These are phyloP conservation scores for Talinum fruticosum DNA, from an alignment of 148 eudicot species.

Conservation along the genomic window DNA sequence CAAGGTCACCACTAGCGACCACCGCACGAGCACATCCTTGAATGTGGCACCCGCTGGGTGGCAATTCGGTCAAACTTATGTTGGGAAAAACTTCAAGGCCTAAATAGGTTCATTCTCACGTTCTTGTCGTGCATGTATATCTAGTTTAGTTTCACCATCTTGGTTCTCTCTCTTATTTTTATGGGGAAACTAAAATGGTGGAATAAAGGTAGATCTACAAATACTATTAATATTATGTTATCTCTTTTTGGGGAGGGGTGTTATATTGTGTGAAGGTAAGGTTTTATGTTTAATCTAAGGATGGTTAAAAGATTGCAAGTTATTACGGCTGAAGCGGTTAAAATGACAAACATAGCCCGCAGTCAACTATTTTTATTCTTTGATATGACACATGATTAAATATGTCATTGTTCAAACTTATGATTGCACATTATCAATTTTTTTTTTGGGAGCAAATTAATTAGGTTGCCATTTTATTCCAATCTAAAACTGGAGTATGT, in stretches of 20 bases:
- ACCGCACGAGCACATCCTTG: conserved; percentile 57
- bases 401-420: too few relatives aligned
- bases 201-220: neutral
- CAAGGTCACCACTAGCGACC: conserved; percentile 55
- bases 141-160: conserved; percentile 1
- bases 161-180: conserved; percentile 17
- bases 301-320: too few relatives aligned
- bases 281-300: neutral
- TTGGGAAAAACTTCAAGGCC: conserved; percentile 77
- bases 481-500: too few relatives aligned
- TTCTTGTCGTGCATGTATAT: neutral
- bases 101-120: conserved; percentile 20
- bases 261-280: neutral
- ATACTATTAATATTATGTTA: neutral
- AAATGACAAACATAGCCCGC: conserved; percentile 15
- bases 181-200: conserved; percentile 17
- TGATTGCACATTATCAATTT: too few relatives aligned
- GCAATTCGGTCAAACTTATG: conserved; percentile 75
- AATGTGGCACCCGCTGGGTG: conserved; percentile 57
- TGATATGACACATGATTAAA: too few relatives aligned
- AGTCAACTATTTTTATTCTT: neutral
- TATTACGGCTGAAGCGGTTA: conserved; percentile 20
- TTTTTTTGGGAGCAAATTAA: too few relatives aligned
- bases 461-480: too few relatives aligned
- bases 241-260: conserved; percentile 2